phyloP scores from a whole-genome alignment of 164 flowering plant genomes.

The Hamamelis virginiana region DNA sequence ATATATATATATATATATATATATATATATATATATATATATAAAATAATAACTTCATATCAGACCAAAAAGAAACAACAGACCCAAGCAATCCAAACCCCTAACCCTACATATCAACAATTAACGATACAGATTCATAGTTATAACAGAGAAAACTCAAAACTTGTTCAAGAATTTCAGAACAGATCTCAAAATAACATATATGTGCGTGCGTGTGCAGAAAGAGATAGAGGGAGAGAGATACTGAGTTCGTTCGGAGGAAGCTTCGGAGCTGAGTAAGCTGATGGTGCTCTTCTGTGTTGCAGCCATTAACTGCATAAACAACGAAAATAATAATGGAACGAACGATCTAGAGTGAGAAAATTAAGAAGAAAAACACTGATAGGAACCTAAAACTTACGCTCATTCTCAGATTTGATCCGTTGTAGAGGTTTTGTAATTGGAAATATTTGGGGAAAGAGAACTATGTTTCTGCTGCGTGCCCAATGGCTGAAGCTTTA shows the following conservation, averaged over 20 bases:
- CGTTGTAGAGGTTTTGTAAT: too few relatives aligned
- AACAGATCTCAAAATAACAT: neutral
- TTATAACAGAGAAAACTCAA: neutral
- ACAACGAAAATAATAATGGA: neutral
- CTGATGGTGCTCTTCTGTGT: neutral
- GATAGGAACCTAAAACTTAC: neutral
- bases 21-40: neutral
- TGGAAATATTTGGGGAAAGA: neutral
- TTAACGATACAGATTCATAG: neutral
- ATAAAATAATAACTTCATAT: too few relatives aligned
- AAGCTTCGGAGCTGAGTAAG: constrained; percentile 13
- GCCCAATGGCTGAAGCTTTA: too few relatives aligned
- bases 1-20: too few relatives aligned
- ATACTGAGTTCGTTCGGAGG: constrained; percentile 41
- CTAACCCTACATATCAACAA: constrained; percentile 4
- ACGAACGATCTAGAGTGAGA: too few relatives aligned
- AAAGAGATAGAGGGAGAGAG: neutral
- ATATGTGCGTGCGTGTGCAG: neutral
- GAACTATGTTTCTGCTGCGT: neutral
- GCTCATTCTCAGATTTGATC: neutral
- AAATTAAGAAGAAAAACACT: neutral
- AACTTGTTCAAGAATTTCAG: neutral
- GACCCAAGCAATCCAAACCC: neutral
- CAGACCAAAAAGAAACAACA: too few relatives aligned
- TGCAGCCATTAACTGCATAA: constrained; percentile 26